Evolutionary conservation across 345 rosid species (phyloP), one percentile per base, ranked within the genome.

Genomic region (Gossypium thurberi): DNA sequence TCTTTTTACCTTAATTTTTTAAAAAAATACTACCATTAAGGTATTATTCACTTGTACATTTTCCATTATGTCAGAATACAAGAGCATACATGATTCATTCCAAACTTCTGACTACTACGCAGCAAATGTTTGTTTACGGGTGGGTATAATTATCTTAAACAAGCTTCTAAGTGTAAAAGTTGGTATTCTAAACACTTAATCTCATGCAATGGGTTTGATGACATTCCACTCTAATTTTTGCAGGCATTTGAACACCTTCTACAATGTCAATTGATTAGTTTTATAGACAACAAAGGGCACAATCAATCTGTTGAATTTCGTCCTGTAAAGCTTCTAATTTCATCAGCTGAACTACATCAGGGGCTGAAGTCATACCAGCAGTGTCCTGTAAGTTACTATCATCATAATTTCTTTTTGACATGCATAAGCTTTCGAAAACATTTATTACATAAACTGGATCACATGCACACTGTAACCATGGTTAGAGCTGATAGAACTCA

Each of bases 241-340:
- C 86, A 94, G 97, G 97, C 92, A 79, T 94, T 92, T 85, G 95
- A 94, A 79, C 91, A 85, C 77, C 87, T 92, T 72, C 72, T 88
- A 70, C 89, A 90, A 48, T 85, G 89, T 11, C 89, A 87, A 59
- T 65, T 90, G 58, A 81, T 92, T 74, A 77, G 92, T 82, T 92
- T 87, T 68, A 23, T 77, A 23, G 97, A 90, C 85, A 87, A 73
- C 77, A 84, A 89, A 85, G 88, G 86, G 51, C 82, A 82, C 20
- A 78, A 73, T 78, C 98, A 90, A 78, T 84, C 90, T 52, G 76
- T 86, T 53, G 97, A 94, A 75, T 88, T 84, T 78, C 93, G 92
- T 58, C 84, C 82, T 1, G 87, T 87, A 70, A 94, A 88, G 87
- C 90, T 92, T 78, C 82, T 94, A 17, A 77, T 92, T 78, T 87